Conservation (phyloP, 164 flowering plant genomes). For the Stephania cephalantha region DNA sequence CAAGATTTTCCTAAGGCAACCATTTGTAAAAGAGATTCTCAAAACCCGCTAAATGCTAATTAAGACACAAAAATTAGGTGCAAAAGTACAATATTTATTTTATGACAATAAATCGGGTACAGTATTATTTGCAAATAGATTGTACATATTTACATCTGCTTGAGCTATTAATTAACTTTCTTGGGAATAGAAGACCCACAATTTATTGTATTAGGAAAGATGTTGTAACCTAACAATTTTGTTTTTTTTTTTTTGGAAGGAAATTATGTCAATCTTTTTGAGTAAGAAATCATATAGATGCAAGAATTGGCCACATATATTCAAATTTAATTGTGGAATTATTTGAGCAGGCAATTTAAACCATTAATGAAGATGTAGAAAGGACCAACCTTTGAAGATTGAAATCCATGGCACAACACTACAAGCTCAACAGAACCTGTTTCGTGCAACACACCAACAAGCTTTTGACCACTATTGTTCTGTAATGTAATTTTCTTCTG, state of each 20-base stretch:
- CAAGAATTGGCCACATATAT: background rate
- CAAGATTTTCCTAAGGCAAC: background rate
- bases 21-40: background rate
- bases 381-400: conserved; percentile 53
- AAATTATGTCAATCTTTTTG: no score
- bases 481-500: conserved; percentile 31
- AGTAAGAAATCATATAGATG: no score
- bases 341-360: background rate
- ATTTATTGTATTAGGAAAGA: no score
- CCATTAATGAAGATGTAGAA: background rate
- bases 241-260: no score
- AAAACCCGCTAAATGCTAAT: background rate
- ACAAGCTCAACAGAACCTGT: conserved; percentile 58
- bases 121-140: background rate
- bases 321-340: background rate
- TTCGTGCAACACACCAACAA: conserved; percentile 66
- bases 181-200: no score
- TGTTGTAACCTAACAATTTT: no score
- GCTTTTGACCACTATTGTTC: conserved; percentile 54
- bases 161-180: background rate
- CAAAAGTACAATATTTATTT: no score
- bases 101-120: background rate
- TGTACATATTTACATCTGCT: no score
- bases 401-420: conserved; percentile 67
- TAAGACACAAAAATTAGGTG: no score